A percentile compares a stretch with the other conserved stretches of the same genome.
Evolutionary conservation across 2,329 filamentous ascomycete genomes (phyloP).

Genomic region (Neonectria magnoliae): DNA sequence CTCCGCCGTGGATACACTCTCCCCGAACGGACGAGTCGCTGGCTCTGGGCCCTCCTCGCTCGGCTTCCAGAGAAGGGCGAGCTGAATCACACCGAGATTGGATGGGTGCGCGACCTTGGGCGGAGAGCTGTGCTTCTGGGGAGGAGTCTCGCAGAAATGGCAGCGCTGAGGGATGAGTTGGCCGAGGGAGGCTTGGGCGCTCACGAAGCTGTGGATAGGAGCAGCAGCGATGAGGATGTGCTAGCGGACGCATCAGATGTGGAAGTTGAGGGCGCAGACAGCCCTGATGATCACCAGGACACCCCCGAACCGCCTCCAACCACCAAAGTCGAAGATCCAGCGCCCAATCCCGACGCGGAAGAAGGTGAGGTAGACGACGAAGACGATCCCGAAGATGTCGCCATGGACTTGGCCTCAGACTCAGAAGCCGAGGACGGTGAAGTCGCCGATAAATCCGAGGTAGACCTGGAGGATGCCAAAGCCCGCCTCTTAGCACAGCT

Average conservation of each 20-base stretch:
- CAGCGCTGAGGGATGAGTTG: conserved; percentile 56
- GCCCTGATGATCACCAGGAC: conserved; percentile 29
- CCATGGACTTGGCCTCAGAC: conserved; percentile 56
- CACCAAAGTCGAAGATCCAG: conserved; percentile 36
- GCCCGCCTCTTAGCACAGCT: conserved; percentile 59
- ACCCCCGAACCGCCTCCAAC: conserved; percentile 13
- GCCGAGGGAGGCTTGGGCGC: conserved; percentile 54
- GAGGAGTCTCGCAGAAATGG: conserved; percentile 64
- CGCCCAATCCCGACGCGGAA: conserved; percentile 29
- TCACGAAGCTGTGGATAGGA: conserved; percentile 59
- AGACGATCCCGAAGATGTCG: conserved; percentile 45
- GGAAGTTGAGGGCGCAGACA: conserved; percentile 43
- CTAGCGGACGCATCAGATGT: conserved; percentile 47
- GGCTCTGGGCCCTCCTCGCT: conserved; percentile 87
- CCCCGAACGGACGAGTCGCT: conserved; percentile 75
- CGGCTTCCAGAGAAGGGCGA: conserved; percentile 78
- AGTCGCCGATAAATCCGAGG: conserved; percentile 38
- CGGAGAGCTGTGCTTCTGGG: conserved; percentile 76
- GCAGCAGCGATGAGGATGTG: conserved; percentile 51
- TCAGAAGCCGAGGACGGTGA: conserved; percentile 52
- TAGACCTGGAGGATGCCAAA: conserved; percentile 60
- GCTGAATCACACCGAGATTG: conserved; percentile 79
- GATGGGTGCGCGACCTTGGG: conserved; percentile 80
- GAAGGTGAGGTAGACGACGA: conserved; percentile 42
- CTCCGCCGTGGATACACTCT: conserved; percentile 69